Base-by-base conservation (phyloP, 345 rosid species). In the Corchorus capsularis region DNA sequence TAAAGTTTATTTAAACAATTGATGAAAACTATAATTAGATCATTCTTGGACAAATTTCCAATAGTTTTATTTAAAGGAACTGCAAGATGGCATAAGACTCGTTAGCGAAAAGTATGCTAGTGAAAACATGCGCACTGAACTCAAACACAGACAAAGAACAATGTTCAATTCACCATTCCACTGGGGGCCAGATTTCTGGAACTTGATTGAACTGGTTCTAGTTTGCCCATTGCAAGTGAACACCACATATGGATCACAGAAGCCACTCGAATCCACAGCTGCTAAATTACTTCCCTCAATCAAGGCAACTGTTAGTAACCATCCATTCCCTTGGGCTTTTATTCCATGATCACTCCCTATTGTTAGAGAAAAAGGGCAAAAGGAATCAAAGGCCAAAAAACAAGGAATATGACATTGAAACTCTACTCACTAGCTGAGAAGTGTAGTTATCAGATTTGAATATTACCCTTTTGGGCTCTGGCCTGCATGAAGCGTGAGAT, bases 241-340 rank as follows among this genome's bases (percentile, higher is more conserved):
- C 61, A 92, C 97, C 60, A 95, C 94, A 75, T 93, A 95, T 4
- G 99, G 99, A 84, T 93, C 97, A 79, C 98, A 90, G 79, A 85
- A 92, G 39, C 98, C 93, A 71, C 91, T 88, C 76, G 99, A 83
- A 88, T 95, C 97, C 63, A 93, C 97, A 72, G 99, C 87, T 15
- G 99, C 93, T 80, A 95, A 78, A 81, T 87, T 89, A 69, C 81
- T 87, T 81, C 98, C 99, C 79, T 92, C 94, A 54, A 95, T 87
- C 78, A 95, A 84, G 69, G 98, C 99, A 90, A 89, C 90, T 56
- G 99, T 95, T 71, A 93, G 89, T 76, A 95, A 73, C 98, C 99
- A 95, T 71, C 99, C 99, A 77, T 92, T 94, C 41, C 99, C 99
- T 85, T 86, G 98, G 43, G 99, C 98, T 87, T 88, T 95, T 74